Conservation (phyloP, 192 early-diverging fungal genomes). For the Jimgerdemannia lactiflua region DNA sequence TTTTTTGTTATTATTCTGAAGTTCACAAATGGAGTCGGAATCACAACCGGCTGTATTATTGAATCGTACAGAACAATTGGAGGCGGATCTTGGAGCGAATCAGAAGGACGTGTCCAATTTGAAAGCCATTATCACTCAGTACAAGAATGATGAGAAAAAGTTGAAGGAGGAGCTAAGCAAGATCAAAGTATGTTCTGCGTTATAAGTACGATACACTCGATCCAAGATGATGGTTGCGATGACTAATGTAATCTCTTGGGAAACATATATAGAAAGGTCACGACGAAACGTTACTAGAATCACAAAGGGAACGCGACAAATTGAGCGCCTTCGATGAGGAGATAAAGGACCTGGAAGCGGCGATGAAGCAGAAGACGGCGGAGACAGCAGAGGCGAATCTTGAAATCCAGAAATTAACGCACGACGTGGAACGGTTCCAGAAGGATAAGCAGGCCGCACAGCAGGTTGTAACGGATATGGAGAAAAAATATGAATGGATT, state of each 20-base stretch:
- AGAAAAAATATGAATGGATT: slow-evolving; percentile 80
- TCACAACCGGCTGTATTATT: not conserved
- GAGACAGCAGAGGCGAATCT: slow-evolving; percentile 67
- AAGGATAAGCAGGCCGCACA: slow-evolving; percentile 53
- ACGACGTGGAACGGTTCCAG: slow-evolving; percentile 73
- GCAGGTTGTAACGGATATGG: slow-evolving; percentile 45
- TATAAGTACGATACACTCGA: too few species aligned
- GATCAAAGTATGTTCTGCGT: not conserved
- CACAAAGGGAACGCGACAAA: slow-evolving; percentile 61
- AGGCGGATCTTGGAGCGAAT: slow-evolving; percentile 37
- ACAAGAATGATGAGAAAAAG: slow-evolving; percentile 11
- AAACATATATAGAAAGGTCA: slow-evolving; percentile 19
- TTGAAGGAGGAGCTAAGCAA: slow-evolving; percentile 5
- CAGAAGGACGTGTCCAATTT: slow-evolving; percentile 40
- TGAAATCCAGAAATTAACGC: slow-evolving; percentile 76
- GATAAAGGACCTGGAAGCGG: slow-evolving; percentile 63
- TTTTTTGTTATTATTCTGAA: not conserved
- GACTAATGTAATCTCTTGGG: too few species aligned
- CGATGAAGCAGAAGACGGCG: slow-evolving; percentile 62
- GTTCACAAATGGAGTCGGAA: not conserved
- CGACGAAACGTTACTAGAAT: slow-evolving; percentile 49
- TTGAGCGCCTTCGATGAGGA: slow-evolving; percentile 79
- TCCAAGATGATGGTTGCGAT: too few species aligned
- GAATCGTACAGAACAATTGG: slow-evolving; percentile 46
- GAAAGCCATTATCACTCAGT: slow-evolving; percentile 1